These are phyloP conservation scores for Avena insularis DNA, from an alignment of 176 grass and related monocot genomes.

Conservation along the genomic window DNA sequence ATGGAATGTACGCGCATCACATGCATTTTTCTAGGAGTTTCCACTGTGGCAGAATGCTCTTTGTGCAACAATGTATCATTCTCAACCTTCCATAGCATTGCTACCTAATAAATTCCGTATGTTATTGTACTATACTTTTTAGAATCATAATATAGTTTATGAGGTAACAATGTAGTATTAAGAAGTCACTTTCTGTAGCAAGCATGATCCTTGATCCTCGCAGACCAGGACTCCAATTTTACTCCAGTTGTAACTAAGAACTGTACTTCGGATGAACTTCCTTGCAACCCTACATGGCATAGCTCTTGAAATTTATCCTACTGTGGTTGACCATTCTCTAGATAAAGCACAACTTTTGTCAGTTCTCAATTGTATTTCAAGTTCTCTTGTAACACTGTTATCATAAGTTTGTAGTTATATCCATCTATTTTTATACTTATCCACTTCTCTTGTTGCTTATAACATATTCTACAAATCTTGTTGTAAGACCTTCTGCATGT, in stretches of 20 bases:
- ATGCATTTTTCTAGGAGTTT: conserved; percentile 24
- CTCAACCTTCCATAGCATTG: background rate
- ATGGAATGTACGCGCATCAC: conserved; percentile 11
- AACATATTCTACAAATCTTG: conserved; percentile 37
- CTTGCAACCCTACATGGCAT: background rate
- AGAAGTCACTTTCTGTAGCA: background rate
- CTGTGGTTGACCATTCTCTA: background rate
- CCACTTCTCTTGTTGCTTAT: conserved; percentile 27
- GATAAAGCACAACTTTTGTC: conserved; percentile 14
- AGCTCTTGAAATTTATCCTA: conserved; percentile 8
- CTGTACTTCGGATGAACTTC: conserved; percentile 21
- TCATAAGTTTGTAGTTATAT: background rate
- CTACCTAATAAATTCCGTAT: conserved; percentile 25
- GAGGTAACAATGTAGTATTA: conserved; percentile 12
- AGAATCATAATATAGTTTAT: conserved; percentile 33
- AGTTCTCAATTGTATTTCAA: conserved; percentile 20
- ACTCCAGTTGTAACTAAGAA: background rate
- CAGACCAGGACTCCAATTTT: background rate
- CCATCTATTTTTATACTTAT: conserved; percentile 38
- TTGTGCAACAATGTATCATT: conserved; percentile 17
- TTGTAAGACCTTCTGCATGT: conserved; percentile 2
- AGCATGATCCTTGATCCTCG: background rate
- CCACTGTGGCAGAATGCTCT: background rate
- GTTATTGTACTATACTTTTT: conserved; percentile 7
- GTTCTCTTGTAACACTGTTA: background rate